Percentiles rank a stretch among this genome's conserved stretches.
Conservation (phyloP, 306 rosid genomes). For the Quercus parvula region DNA sequence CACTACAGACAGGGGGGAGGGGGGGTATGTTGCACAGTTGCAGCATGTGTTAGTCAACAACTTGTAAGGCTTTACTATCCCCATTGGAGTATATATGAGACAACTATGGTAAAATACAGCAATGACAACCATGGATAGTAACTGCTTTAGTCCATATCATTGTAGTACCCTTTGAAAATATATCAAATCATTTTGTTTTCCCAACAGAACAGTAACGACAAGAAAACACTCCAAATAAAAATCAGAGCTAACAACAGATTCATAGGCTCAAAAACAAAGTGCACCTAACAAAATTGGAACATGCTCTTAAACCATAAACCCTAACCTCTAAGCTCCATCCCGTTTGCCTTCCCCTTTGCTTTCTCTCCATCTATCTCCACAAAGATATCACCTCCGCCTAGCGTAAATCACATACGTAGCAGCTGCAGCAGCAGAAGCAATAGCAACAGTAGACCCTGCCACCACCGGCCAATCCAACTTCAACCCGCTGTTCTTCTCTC, state of each 20-base stretch:
- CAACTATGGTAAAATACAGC: conserved; percentile 6
- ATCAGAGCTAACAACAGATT: conserved; percentile 39
- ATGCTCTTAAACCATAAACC: conserved; percentile 26
- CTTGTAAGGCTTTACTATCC: not conserved
- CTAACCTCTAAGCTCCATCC: conserved; percentile 51
- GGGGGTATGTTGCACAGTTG: too few relatives aligned
- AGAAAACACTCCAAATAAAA: conserved; percentile 28
- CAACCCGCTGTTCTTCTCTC: conserved; percentile 42
- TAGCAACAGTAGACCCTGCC: conserved; percentile 69
- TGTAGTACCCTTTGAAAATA: conserved; percentile 21
- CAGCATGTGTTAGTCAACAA: not conserved
- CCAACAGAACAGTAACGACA: conserved; percentile 18
- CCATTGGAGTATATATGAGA: not conserved
- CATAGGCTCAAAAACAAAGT: conserved; percentile 42
- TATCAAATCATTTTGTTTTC: conserved; percentile 25
- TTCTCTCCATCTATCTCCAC: not conserved
- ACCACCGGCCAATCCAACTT: conserved; percentile 57
- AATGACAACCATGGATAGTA: conserved; percentile 5
- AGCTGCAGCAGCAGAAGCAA: conserved; percentile 46
- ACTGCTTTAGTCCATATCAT: conserved; percentile 12
- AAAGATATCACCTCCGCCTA: conserved; percentile 47
- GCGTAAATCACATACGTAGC: conserved; percentile 35
- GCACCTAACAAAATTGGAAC: conserved; percentile 67
- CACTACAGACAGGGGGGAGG: not conserved
- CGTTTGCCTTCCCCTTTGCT: conserved; percentile 8